phyloP scores from a whole-genome alignment of 768 basidiomycete species.

The Calvatia gigantea region DNA sequence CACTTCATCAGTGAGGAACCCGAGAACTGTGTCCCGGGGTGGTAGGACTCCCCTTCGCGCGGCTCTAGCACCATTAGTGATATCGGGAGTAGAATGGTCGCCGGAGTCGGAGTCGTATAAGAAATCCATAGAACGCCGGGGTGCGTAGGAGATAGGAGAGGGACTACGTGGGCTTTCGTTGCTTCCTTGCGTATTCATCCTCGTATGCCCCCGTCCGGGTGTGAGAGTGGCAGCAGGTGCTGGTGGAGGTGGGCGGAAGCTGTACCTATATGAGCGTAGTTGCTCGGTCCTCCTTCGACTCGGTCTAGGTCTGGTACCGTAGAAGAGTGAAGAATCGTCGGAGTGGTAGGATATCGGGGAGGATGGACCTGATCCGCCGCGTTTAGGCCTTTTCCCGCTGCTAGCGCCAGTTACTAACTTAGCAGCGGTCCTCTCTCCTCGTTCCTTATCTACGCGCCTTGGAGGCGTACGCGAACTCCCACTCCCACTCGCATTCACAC shows the following conservation, averaged over 20 bases:
- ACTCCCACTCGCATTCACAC: neutral
- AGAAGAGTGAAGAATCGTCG: conserved; percentile 6
- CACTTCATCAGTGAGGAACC: neutral
- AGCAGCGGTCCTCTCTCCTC: no score
- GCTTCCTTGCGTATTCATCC: neutral
- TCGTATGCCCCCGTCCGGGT: neutral
- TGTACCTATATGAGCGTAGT: conserved; percentile 23
- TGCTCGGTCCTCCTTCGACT: conserved; percentile 20
- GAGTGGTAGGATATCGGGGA: conserved; percentile 10
- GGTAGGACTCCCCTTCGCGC: no score
- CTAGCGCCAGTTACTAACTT: neutral
- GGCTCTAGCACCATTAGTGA: no score
- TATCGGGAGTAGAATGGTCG: neutral
- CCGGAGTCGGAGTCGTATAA: conserved; percentile 2
- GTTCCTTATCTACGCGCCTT: no score
- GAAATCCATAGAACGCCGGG: conserved; percentile 1
- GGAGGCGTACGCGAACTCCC: neutral
- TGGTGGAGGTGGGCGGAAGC: conserved; percentile 19
- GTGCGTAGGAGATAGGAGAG: conserved; percentile 5
- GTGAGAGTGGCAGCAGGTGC: neutral
- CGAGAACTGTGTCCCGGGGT: no score
- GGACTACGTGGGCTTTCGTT: neutral
- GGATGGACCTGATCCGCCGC: neutral
- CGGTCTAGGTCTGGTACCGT: neutral
- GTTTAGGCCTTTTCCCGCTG: neutral